Conservation (phyloP, 495 filamentous ascomycete genomes). For the Tuber melanosporum region DNA sequence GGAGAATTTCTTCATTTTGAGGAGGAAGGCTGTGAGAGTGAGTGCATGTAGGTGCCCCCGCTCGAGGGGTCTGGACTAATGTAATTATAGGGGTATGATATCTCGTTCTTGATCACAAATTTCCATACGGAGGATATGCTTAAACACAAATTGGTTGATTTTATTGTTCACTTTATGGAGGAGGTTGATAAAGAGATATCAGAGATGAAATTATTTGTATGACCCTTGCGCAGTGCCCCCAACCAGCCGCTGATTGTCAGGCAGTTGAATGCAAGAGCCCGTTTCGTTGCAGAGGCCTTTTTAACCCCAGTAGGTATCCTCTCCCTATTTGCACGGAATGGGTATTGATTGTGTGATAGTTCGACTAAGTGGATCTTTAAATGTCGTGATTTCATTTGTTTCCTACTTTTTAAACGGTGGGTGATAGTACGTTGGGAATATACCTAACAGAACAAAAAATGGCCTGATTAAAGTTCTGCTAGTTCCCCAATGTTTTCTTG, state of each 20-base stretch:
- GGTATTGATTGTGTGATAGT: background rate
- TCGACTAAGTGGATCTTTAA: background rate
- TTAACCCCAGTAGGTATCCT: conserved; percentile 59
- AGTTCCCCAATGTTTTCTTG: no score
- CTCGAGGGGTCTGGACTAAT: conserved; percentile 18
- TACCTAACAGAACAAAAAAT: no score
- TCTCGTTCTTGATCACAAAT: conserved; percentile 97
- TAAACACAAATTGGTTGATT: conserved; percentile 97
- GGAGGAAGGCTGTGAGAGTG: conserved; percentile 92
- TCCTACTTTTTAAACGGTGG: background rate
- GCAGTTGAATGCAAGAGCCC: conserved; percentile 90
- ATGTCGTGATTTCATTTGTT: background rate
- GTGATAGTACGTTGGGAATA: no score
- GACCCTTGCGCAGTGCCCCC: conserved; percentile 38
- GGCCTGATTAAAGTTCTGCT: no score
- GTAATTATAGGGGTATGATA: conserved; percentile 76
- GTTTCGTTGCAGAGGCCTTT: conserved; percentile 98
- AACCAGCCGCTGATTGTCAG: background rate
- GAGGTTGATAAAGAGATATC: conserved; percentile 99
- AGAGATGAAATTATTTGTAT: conserved; percentile 98
- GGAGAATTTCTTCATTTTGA: conserved; percentile 93
- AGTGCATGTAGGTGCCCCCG: background rate
- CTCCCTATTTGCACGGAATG: background rate
- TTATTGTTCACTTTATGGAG: conserved; percentile 98
- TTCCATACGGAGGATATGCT: conserved; percentile 97